Base-by-base conservation (phyloP, 495 filamentous ascomycete genomes). In the Xylaria sp. region DNA sequence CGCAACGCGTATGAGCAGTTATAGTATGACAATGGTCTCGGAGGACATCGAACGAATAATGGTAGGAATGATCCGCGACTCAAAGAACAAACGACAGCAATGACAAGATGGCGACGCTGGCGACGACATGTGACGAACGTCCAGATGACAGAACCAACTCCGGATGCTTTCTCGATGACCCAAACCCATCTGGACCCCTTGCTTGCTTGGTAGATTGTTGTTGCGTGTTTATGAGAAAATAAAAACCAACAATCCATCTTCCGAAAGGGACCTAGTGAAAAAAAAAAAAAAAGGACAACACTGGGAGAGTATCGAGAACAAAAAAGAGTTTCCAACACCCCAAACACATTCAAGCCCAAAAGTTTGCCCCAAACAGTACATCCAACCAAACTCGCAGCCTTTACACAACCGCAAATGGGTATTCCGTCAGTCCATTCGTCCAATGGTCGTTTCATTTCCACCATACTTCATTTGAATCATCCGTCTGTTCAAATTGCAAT, bases 201-300 rank as follows among this genome's bases (percentile, higher is more conserved):
- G 71, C 68, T 67, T 71, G 70, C 71, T 75, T 78, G 72, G 70
- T 78, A 76, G 67, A 73, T 68, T 50, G 74, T 75, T 68, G 72
- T 31, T 75, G 74, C 43, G 63, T 71, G 76, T 66, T 73, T 68
- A 76, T 68, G 71, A 72, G 69, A 73, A 57, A 78, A 43, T 64
- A 65, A 71, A 73, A 77, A 69, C 67, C 72, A 75, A 73, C 72
- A 71, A 74, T 73, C 74, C 74, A 48, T 67, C 75, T 73, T 76
- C 72, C 67, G 70, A 67, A 72, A 72, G 52, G 63, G 68, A 58
- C 68, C 52, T 68, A 71, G 67, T 41, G 74, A 68, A 73, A 68
- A 66, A 67, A n/a, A 57, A 70, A 44, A 62, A 67, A n/a, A 57
- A 70, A 44, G 53, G 58, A 53, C 43, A 62, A 62, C 37, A 37